A percentile compares a stretch with the other conserved stretches of the same genome.
These are phyloP conservation scores for Dryas octopetala DNA, from an alignment of 306 rosid genomes.

Conservation along the genomic window DNA sequence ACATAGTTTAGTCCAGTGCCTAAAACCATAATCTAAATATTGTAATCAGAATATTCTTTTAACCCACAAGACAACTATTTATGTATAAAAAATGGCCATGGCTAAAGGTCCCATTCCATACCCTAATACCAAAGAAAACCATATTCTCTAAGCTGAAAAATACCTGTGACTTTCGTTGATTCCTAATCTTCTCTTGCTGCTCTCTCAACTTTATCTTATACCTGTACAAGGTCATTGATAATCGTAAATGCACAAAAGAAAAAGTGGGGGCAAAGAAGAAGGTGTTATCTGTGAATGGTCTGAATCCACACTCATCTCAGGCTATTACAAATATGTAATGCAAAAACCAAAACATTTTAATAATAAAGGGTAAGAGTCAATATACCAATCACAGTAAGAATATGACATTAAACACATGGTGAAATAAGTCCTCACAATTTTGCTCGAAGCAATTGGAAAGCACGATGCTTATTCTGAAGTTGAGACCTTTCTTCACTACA, in stretches of 20 bases:
- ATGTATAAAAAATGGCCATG: neutral
- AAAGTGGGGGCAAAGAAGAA: neutral
- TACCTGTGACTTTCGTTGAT: constrained; percentile 81
- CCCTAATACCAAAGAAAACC: neutral
- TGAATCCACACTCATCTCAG: neutral
- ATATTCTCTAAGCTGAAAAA: constrained; percentile 11
- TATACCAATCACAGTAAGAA: neutral
- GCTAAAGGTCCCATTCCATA: neutral
- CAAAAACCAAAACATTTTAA: neutral
- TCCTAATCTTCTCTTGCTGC: constrained; percentile 84
- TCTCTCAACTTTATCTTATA: constrained; percentile 90
- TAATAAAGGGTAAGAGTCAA: neutral
- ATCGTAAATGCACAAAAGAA: constrained; percentile 24
- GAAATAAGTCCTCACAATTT: constrained; percentile 66
- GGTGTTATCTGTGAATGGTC: neutral
- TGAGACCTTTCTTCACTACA: constrained; percentile 98
- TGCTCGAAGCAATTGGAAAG: constrained; percentile 91
- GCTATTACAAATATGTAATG: neutral
- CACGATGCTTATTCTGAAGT: constrained; percentile 78
- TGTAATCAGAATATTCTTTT: neutral
- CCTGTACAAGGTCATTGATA: constrained; percentile 44
- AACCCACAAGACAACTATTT: neutral
- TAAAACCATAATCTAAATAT: neutral
- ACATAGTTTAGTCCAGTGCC: neutral
- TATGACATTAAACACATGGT: neutral